Base-by-base conservation (phyloP, 495 filamentous ascomycete genomes). In the Aspergillus nidulans region DNA sequence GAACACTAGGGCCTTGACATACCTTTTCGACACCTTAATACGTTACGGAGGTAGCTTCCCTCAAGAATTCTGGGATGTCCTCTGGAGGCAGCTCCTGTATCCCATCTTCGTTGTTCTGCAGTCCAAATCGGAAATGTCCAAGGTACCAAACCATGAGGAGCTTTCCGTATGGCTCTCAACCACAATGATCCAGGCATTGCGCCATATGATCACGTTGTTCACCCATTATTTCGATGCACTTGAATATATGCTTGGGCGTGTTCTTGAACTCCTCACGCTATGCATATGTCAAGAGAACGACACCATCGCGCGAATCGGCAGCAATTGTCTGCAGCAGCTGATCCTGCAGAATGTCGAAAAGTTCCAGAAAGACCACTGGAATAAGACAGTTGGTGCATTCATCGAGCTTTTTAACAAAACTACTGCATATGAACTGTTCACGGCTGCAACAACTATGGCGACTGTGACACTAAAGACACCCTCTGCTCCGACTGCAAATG, bases 241-340 rank as follows among this genome's bases (percentile, higher is more conserved):
- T 23, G 90, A 97, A 67, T 92, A 95, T 66, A 97, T 99, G 95
- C 80, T 99, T 18, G 90, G 96, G 63, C 78, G 92, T 23, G 96
- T 97, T 64, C 75, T 99, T 34, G 92, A 97, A 63, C 82, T 99
- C 9, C 73, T 99, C 1, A 90, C 90, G 3, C 80, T 97, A 16
- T 99, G 94, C 65, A 99, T 99, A 48, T 97, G 92, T 67, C 94
- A 99, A 66, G 94, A 99, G 66, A 99, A 97, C 63, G 94, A 99
- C 66, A 99, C 95, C 0, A 95, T 99, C 49, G 94, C 94, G 6
- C 82, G 95, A 39, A 99, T 99, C 62, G 94, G 94, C 48, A 97
- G 92, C 73, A 97, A 97, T 63, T 99, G 94, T 62, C 71, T 99
- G 43, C 94, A 99, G 66, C 92, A 96, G 63, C 73, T 99, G 30